Evolutionary conservation across 2,329 filamentous ascomycete species (phyloP).

Genomic region (Alternaria incomplexa): DNA sequence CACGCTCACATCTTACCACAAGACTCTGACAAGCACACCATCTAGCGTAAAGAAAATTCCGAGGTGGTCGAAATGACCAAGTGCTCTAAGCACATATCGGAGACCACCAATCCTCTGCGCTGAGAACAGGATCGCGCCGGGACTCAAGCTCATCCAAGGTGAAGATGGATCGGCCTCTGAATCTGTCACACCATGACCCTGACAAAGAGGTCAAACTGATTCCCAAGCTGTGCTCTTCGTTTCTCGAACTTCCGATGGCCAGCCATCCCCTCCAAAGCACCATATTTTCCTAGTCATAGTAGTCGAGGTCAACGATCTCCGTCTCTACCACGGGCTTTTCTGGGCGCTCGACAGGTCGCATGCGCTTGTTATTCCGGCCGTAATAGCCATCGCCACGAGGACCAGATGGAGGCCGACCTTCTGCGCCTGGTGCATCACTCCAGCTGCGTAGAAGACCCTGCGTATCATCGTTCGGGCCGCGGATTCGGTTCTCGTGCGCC

Average conservation of each 20-base stretch:
- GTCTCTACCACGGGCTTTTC: not conserved
- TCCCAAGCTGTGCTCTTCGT: not conserved
- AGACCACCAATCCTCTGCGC: not conserved
- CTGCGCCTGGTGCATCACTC: not conserved
- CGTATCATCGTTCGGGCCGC: constrained; percentile 20
- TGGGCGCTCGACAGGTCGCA: not conserved
- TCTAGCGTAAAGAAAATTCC: not conserved
- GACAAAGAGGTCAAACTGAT: not conserved
- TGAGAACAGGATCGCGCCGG: not conserved
- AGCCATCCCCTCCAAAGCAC: not conserved
- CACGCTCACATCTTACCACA: not conserved
- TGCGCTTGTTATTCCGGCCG: not conserved
- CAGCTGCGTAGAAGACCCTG: constrained; percentile 1
- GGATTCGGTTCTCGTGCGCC: not conserved
- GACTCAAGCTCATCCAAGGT: not conserved
- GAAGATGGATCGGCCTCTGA: not conserved
- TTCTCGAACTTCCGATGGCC: not conserved
- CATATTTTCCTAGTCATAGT: not conserved
- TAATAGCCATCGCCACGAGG: not conserved
- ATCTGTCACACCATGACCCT: not conserved
- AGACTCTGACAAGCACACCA: not conserved
- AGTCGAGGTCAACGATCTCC: not conserved
- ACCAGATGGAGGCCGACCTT: not conserved
- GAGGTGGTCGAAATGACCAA: not conserved
- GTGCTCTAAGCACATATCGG: not conserved